Evolutionary conservation across 2,329 filamentous ascomycete genomes (phyloP).

Genomic region (Pyrenophora seminiperda): DNA sequence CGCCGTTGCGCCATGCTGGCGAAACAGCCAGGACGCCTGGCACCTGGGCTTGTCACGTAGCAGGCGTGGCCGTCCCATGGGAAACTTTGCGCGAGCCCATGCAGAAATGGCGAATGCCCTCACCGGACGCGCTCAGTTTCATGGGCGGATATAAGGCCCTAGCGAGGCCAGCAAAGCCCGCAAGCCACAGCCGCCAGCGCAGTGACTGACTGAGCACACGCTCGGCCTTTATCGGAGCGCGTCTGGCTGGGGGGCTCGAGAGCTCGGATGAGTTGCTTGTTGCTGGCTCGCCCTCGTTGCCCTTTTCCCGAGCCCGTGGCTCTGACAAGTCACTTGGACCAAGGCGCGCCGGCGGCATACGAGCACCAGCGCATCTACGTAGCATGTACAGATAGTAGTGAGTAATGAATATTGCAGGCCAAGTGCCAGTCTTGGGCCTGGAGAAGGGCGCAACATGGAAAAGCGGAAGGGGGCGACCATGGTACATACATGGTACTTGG

Average conservation of each 20-base stretch:
- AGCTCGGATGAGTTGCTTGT: constrained; percentile 31
- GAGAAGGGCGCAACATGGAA: too few relatives aligned
- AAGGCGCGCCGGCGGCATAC: constrained; percentile 6
- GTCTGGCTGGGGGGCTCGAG: constrained; percentile 11
- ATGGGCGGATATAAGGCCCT: constrained; percentile 30
- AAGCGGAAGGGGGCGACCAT: too few relatives aligned
- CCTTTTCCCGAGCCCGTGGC: constrained; percentile 14
- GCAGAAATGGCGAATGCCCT: background rate
- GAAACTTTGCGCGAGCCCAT: too few relatives aligned
- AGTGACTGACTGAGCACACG: constrained; percentile 9
- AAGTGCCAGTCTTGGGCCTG: too few relatives aligned
- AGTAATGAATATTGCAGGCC: too few relatives aligned
- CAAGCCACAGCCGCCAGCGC: constrained; percentile 30
- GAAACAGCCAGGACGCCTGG: too few relatives aligned
- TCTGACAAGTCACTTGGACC: constrained; percentile 17
- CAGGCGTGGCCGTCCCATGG: too few relatives aligned
- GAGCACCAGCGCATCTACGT: constrained; percentile 4
- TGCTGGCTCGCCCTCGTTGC: constrained; percentile 7
- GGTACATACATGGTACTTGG: too few relatives aligned
- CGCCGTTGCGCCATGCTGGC: constrained; percentile 3
- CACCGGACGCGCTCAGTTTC: constrained; percentile 22
- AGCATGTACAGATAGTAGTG: too few relatives aligned
- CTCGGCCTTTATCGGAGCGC: constrained; percentile 28
- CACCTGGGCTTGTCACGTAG: too few relatives aligned
- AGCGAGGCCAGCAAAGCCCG: background rate